Conservation (phyloP, 176 grass and related monocot species). For the Miscanthus lutarioriparius region DNA sequence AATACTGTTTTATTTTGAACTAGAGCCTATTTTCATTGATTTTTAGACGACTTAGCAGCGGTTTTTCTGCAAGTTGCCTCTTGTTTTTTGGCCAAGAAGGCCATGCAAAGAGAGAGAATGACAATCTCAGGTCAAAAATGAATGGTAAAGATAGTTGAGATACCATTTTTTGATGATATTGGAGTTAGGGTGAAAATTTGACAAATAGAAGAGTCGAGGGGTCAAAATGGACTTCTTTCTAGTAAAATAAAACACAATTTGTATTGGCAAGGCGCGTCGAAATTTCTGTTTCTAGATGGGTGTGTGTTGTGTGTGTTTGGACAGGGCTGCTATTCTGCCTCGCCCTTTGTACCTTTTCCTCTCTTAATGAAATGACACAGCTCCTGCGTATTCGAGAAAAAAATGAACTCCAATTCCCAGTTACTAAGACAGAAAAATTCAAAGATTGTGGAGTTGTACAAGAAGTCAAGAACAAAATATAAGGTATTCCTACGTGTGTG, state of each 20-base stretch:
- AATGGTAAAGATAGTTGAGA: neutral
- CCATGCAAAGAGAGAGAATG: neutral
- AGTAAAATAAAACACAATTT: neutral
- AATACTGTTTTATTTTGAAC: neutral
- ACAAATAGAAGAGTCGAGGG: neutral
- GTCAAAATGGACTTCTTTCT: neutral
- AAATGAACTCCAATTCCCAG: neutral
- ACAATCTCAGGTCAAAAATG: neutral
- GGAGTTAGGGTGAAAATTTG: neutral
- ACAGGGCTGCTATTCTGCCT: neutral
- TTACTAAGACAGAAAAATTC: neutral
- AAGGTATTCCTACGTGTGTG: neutral
- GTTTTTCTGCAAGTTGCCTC: neutral
- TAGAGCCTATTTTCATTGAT: neutral
- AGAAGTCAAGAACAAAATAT: slow-evolving; percentile 8
- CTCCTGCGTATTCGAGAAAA: neutral
- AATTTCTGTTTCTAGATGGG: too few relatives aligned
- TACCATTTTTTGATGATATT: neutral
- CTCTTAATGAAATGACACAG: neutral
- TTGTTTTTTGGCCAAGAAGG: neutral
- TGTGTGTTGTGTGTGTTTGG: neutral
- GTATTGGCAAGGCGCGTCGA: too few relatives aligned
- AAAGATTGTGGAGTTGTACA: neutral
- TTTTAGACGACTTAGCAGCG: neutral
- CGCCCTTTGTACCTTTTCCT: neutral